phyloP scores from a whole-genome alignment of 2,329 filamentous ascomycete genomes.

The Incumbomyces lentus region DNA sequence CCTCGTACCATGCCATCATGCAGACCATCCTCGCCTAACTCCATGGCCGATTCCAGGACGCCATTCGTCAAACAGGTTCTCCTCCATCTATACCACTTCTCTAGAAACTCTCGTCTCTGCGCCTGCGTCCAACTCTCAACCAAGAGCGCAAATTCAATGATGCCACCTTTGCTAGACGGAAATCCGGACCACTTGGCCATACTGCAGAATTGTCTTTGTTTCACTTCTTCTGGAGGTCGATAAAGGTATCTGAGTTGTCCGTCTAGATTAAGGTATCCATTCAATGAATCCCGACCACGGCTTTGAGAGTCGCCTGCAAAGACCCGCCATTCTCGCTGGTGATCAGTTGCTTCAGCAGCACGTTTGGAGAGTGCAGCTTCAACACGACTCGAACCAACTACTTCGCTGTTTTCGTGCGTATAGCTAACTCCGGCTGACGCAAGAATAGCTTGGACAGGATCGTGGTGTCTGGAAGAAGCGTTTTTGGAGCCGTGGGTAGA shows the following conservation, averaged over 20 bases:
- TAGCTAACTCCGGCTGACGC: constrained; percentile 83
- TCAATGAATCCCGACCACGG: constrained; percentile 2
- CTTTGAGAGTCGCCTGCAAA: constrained; percentile 16
- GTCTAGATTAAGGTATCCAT: constrained; percentile 22
- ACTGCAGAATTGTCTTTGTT: constrained; percentile 74
- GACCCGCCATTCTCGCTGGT: constrained; percentile 14
- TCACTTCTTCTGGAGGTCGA: constrained; percentile 63
- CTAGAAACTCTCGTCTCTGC: constrained; percentile 65
- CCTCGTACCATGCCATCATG: no score
- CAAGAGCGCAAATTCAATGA: constrained; percentile 75
- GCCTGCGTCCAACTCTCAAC: constrained; percentile 87
- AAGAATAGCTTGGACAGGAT: constrained; percentile 82
- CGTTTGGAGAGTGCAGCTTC: constrained; percentile 72
- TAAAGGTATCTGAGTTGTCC: constrained; percentile 47
- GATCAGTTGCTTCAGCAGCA: constrained; percentile 45
- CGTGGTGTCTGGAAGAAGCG: constrained; percentile 41
- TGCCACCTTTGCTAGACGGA: constrained; percentile 37
- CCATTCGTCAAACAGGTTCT: constrained; percentile 1
- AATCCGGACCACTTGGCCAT: constrained; percentile 79
- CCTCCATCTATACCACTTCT: constrained; percentile 58
- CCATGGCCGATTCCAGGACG: background rate
- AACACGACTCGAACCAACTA: constrained; percentile 84
- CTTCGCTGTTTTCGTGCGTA: constrained; percentile 91
- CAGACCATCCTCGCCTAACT: background rate
- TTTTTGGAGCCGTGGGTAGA: constrained; percentile 18